phyloP scores from a whole-genome alignment of 2,329 filamentous ascomycete species.

The Westerdykella sp. region DNA sequence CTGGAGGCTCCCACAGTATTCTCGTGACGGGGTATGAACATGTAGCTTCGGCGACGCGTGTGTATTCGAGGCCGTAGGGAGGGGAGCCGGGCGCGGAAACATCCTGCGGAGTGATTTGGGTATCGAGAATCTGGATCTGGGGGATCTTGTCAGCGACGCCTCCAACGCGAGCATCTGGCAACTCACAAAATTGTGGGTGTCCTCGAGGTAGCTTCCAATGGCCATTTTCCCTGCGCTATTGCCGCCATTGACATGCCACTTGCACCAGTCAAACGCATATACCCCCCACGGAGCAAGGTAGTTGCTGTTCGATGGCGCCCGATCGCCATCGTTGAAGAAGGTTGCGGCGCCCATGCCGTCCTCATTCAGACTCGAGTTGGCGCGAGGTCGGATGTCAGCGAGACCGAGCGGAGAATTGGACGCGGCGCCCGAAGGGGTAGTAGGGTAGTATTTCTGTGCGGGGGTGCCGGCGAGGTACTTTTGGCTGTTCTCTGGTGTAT shows the following conservation, averaged over 20 bases:
- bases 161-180: not conserved
- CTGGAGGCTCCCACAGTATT: constrained; percentile 92
- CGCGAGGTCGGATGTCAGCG: constrained; percentile 82
- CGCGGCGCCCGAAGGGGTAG: constrained; percentile 50
- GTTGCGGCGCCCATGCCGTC: constrained; percentile 54
- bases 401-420: constrained; percentile 87
- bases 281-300: constrained; percentile 92
- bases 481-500: constrained; percentile 55
- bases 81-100: constrained; percentile 63
- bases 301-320: constrained; percentile 71
- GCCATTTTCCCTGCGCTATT: constrained; percentile 84
- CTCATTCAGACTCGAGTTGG: constrained; percentile 74
- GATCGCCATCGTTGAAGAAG: constrained; percentile 60
- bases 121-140: constrained; percentile 95
- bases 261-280: constrained; percentile 98
- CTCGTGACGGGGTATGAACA: constrained; percentile 97
- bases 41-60: constrained; percentile 89
- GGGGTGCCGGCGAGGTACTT: constrained; percentile 39
- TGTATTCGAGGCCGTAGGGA: constrained; percentile 78
- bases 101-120: constrained; percentile 65
- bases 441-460: constrained; percentile 55
- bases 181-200: constrained; percentile 93
- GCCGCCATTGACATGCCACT: constrained; percentile 72
- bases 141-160: constrained; percentile 1
- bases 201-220: constrained; percentile 91